A percentile compares a stretch with the other conserved stretches of the same genome.
Conservation (phyloP, 345 rosid genomes). For the Eucalyptus pauciflora region DNA sequence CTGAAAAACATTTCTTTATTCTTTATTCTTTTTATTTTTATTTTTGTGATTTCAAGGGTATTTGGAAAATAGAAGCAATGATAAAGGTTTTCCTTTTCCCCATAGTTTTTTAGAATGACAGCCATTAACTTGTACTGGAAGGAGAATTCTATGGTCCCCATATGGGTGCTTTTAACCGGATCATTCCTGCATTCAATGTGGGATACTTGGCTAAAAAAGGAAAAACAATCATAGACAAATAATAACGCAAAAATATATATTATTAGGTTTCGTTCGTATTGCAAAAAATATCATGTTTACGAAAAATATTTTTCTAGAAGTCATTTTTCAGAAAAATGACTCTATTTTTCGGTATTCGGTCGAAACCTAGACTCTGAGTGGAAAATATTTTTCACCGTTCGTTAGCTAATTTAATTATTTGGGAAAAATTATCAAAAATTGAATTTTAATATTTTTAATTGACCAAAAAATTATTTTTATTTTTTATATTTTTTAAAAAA, state of each 20-base stretch:
- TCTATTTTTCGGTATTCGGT: fast-evolving
- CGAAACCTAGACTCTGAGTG: too few relatives aligned
- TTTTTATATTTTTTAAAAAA: too few relatives aligned
- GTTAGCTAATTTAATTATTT: too few relatives aligned
- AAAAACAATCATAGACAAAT: neutral
- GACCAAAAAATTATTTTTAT: too few relatives aligned
- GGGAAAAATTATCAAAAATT: too few relatives aligned
- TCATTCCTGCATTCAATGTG: neutral
- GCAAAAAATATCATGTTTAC: too few relatives aligned
- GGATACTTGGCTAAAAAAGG: neutral
- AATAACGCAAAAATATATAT: neutral
- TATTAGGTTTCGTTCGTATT: neutral
- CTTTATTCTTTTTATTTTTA: neutral
- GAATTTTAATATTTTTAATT: too few relatives aligned
- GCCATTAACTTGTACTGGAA: neutral
- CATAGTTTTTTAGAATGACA: neutral
- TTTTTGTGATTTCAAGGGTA: neutral
- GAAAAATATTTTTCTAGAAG: too few relatives aligned
- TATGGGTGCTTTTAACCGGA: neutral
- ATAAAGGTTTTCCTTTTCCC: neutral
- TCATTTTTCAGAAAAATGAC: too few relatives aligned
- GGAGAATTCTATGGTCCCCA: neutral
- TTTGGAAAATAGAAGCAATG: neutral
- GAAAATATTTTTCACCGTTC: too few relatives aligned
- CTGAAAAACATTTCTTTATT: neutral